These are phyloP conservation scores for Sporisorium scitamineum DNA, from an alignment of 1,284 basidiomycete genomes.

Conservation along the genomic window DNA sequence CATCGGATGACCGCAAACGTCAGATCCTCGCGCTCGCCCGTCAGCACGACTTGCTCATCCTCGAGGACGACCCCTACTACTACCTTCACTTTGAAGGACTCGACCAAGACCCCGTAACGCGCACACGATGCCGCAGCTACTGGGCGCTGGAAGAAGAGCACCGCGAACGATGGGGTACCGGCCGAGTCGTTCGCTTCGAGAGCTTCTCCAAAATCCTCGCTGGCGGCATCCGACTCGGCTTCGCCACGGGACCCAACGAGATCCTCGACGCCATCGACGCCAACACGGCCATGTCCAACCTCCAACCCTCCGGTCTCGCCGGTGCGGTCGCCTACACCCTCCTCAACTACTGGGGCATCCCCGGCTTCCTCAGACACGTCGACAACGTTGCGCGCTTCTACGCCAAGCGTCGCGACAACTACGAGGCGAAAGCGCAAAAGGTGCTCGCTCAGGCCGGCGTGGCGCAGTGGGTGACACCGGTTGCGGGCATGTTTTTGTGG, in stretches of 20 bases:
- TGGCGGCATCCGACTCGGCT: slow-evolving; percentile 75
- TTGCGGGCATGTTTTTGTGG: slow-evolving; percentile 77
- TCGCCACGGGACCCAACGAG: slow-evolving; percentile 81
- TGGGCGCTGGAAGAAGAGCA: slow-evolving; percentile 64
- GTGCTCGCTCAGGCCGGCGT: slow-evolving; percentile 74
- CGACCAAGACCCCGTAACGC: slow-evolving; percentile 57
- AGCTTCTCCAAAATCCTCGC: slow-evolving; percentile 74
- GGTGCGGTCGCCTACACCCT: slow-evolving; percentile 81
- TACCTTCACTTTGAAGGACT: slow-evolving; percentile 63
- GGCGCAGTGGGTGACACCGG: slow-evolving; percentile 79
- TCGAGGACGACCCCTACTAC: slow-evolving; percentile 66
- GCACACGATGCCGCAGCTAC: slow-evolving; percentile 54
- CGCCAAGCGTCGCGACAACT: slow-evolving; percentile 80
- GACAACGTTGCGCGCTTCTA: slow-evolving; percentile 81
- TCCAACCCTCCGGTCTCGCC: slow-evolving; percentile 78
- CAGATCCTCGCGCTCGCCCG: slow-evolving; percentile 78
- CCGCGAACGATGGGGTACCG: slow-evolving; percentile 55
- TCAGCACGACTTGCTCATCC: slow-evolving; percentile 47
- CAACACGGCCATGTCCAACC: slow-evolving; percentile 78
- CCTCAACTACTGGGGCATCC: slow-evolving; percentile 76
- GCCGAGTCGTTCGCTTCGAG: slow-evolving; percentile 66
- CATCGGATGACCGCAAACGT: slow-evolving; percentile 76
- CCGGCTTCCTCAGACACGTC: slow-evolving; percentile 82
- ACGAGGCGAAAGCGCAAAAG: slow-evolving; percentile 80
- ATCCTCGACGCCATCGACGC: slow-evolving; percentile 81